Evolutionary conservation across 306 rosid species (phyloP), one percentile per base, ranked within the genome.

Genomic region (Cucumis hystrix): DNA sequence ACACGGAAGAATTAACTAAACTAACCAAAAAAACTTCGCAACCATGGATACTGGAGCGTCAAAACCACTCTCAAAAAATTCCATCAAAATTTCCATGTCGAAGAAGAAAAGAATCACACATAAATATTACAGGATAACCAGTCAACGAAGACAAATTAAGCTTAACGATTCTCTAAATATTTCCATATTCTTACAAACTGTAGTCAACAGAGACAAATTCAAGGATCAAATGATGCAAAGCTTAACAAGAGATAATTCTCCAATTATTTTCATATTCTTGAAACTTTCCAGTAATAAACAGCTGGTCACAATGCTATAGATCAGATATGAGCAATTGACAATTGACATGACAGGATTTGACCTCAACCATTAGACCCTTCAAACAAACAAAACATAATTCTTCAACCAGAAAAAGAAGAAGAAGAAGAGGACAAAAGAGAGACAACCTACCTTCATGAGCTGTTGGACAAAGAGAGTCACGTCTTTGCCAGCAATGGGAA

Each of bases 401-500:
- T 20, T 68, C 55, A 68, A 75, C 64, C 68, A 15, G 51, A 70
- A 51, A 51, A 23, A 23, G 25, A 54, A n/a, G 7, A 47, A 39
- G 12, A 75, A 56, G 23, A 58, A 41, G 55, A 59, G 41, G 21
- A 58, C 55, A 12, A 77, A 51, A 60, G 74, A 74, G 64, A 72
- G 75, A 61, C 52, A 83, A 78, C 88, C 75, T 80, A 95, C 99
- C 91, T 93, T 89, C 99, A 96, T 92, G 80, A 96, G 99, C 86
- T 96, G 96, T 83, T 96, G 99, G 79, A 96, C 87, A 76, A 96
- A 96, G 70, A 89, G 96, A 55, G 99, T 92, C 63, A 92, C 91
- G 66, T 96, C 99, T 78, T 91, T 96, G 83, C 99, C 99, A 4
- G 98, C 82, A 75, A 96, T 87, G 60, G 99, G 99, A 88, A 92